Evolutionary conservation across 2,329 filamentous ascomycete species (phyloP), one percentile per base, ranked within the genome.

Genomic region (Neofusicoccum parvum): DNA sequence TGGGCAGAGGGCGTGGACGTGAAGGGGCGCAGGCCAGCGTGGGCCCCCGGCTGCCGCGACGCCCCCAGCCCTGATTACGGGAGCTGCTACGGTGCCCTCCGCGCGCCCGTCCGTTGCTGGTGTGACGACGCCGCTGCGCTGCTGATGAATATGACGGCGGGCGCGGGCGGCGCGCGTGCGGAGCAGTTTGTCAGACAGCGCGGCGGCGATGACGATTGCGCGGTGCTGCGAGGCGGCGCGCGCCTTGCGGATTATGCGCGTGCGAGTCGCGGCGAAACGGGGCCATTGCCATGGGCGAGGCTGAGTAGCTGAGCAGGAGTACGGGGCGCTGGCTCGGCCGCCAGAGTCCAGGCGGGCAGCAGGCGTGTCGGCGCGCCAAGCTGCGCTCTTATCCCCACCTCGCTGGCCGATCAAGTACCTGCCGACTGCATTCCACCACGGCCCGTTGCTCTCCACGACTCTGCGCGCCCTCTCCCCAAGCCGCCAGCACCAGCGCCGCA

Each of bases 301-400:
- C 54, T 59, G 54, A 59, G 54, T 27, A 59, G 32, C 5, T 23
- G 23, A 23, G 23, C 23, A 23, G 23, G 23, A 23, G 23, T 32
- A 37, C 53, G 45, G 39, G 37, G 37, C 11, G 10, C 50, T 39
- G 6, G 5, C 36, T 23, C 12, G 34, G 37, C 53, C 11, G 17
- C 41, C 27, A n/a, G 20, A 37, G 56, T 36, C 56, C 23, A 48
- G 56, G 41, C 56, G 41, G 54, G 54, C 54, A 59, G 54, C 20
- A n/a, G 50, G 32, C 50, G 50, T n/a, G 39, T 14, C 11, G 9
- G 17, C 17, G 17, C 20, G 37, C 54, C 41, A 60, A 60, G 56
- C 56, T n/a, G 41, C 56, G 9, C 56, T 60, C 56, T 37, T 37
- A 60, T 60, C 56, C 56, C 56, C 56, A 60, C 56, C 56, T 60